Base-by-base conservation (phyloP, 192 early-diverging fungal genomes). In the Umbelopsis isabellina region DNA sequence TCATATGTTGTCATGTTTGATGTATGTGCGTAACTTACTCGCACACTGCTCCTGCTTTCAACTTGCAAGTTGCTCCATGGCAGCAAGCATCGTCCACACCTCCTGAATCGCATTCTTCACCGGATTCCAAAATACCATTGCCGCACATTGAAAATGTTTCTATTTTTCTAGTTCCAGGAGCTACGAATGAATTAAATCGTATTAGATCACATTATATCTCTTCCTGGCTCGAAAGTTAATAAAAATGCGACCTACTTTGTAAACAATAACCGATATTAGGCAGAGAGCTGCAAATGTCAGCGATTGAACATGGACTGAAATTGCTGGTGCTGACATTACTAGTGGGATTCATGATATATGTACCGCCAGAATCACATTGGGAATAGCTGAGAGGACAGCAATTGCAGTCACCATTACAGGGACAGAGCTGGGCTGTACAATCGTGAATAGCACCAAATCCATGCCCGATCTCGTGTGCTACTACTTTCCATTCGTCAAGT, bases 401-500 rank as follows among this genome's bases (percentile, higher is more conserved):
- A 25, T 75, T 65, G 51, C 84, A 82, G 33, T 61, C 46, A 64
- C 75, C 81, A 10, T 78, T 68, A 53, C 83, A 85, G 37, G 87
- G 83, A 49, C 94, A 95, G 10, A 85, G 79, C 13, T 80, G 67
- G 21, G 79, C 64, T 5, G 86, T 91, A 72, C 96, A 98, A 75
- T 98, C 96, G 75, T 98, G 96, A 69, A 84, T 85, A 4, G 96
- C 96, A 46, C 95, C 94, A 78, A 92, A 92, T 67, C 87, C 88
- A 75, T 97, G 95, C 21, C 95, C 95, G 72, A 96, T 87, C 80
- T 97, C 96, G 75, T 98, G 96, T 23, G 96, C 96, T 4, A 96
- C 91, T 3, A 98, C 93, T 82, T 94, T 94, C 95, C 95, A 98
- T 78, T 95, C 92, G 67, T 90, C 89, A 45, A 88, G 82, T 9